A percentile compares a stretch with the other conserved stretches of the same genome.
Conservation (phyloP, 257 asterid species). For the Solanum pimpinellifolium region DNA sequence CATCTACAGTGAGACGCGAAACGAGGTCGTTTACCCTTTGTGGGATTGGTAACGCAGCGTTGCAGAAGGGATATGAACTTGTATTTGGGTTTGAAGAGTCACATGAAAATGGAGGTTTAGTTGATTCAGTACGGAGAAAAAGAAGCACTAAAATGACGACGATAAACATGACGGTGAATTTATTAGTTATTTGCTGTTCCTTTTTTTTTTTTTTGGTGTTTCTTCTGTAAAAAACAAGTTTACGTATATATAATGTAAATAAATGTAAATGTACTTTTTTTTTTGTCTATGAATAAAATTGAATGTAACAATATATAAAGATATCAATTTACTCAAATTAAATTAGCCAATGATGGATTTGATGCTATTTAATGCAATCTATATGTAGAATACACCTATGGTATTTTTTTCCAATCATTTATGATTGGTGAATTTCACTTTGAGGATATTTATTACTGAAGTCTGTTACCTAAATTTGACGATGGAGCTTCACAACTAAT, state of each 20-base stretch:
- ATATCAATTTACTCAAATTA: not conserved
- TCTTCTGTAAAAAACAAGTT: not conserved
- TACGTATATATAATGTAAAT: not conserved
- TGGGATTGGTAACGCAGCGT: slow-evolving; percentile 14
- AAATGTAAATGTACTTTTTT: too few species aligned
- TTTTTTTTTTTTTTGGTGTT: not conserved
- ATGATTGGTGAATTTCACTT: not conserved
- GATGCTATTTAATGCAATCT: not conserved
- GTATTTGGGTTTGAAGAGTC: slow-evolving; percentile 31
- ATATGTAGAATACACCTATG: not conserved
- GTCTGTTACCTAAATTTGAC: too few species aligned
- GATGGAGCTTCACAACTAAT: not conserved
- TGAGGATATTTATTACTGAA: not conserved
- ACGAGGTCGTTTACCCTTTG: slow-evolving; percentile 39
- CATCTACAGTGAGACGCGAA: slow-evolving; percentile 51
- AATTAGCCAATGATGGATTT: not conserved
- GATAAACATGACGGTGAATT: not conserved
- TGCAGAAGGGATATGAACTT: slow-evolving; percentile 38
- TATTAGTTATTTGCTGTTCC: not conserved
- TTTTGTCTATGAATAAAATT: not conserved
- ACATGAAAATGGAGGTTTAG: slow-evolving; percentile 46
- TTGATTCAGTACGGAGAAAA: not conserved
- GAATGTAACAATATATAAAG: not conserved
- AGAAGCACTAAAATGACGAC: not conserved
- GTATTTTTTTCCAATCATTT: not conserved